Conservation (phyloP, 768 basidiomycete species). For the Sarcodon aspratus region DNA sequence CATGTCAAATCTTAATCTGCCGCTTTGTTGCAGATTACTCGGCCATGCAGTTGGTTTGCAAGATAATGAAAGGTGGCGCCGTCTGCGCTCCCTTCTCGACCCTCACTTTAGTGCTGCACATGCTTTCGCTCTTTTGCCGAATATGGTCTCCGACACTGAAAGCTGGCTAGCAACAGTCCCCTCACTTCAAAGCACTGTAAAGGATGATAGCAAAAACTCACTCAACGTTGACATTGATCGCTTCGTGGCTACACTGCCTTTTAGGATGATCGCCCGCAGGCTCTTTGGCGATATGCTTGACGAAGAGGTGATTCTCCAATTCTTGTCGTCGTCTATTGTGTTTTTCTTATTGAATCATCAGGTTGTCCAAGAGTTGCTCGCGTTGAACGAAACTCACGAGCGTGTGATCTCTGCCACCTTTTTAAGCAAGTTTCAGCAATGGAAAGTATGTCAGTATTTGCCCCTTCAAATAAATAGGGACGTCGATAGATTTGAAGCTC, state of each 20-base stretch:
- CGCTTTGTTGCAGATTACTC: neutral
- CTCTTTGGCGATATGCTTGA: neutral
- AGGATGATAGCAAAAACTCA: neutral
- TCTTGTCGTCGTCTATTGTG: too few species aligned
- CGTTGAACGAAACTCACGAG: slow-evolving; percentile 1
- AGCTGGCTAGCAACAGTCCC: neutral
- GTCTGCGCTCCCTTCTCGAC: neutral
- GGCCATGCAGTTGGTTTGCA: neutral
- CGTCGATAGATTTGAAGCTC: neutral
- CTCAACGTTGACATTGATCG: neutral
- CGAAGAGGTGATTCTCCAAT: neutral
- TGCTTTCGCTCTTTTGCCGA: neutral
- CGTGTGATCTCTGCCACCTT: slow-evolving; percentile 1
- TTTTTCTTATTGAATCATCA: too few species aligned
- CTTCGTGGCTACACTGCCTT: neutral
- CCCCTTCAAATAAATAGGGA: neutral
- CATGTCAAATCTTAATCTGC: too few species aligned
- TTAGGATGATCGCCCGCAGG: slow-evolving; percentile 1
- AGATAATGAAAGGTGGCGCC: neutral
- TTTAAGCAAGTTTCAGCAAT: slow-evolving; percentile 1
- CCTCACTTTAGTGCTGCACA: neutral
- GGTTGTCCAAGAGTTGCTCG: neutral
- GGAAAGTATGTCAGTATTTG: neutral
- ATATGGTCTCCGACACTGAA: neutral
- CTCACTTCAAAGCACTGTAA: neutral